Conservation (phyloP, 306 rosid species). For the Senna tora region DNA sequence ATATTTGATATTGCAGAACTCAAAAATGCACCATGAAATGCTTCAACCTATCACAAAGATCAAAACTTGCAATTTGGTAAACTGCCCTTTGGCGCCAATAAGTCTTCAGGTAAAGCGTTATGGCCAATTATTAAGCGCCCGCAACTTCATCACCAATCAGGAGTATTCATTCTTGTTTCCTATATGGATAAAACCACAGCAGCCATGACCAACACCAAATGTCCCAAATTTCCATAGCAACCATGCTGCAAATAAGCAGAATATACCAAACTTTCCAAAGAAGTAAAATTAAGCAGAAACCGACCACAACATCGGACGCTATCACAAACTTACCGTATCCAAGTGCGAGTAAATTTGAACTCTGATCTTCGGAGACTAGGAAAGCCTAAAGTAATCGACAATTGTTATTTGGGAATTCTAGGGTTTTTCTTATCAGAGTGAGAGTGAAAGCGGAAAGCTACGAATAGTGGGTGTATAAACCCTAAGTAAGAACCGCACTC, state of each 20-base stretch:
- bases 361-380: background rate
- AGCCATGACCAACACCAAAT: background rate
- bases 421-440: background rate
- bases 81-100: conserved; percentile 30
- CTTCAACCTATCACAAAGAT: background rate
- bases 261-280: background rate
- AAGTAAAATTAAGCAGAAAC: background rate
- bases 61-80: background rate
- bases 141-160: background rate
- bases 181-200: too few relatives aligned
- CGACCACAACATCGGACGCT: background rate
- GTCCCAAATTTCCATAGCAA: background rate
- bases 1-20: background rate
- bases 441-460: background rate
- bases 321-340: conserved; percentile 11
- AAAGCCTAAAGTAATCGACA: conserved; percentile 15
- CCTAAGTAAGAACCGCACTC: conserved; percentile 8
- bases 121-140: background rate
- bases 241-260: conserved; percentile 3
- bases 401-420: background rate
- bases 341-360: background rate
- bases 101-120: background rate
- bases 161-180: background rate
- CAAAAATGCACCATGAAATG: conserved; percentile 2
- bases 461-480: background rate